These are phyloP conservation scores for Parasitella parasitica DNA, from an alignment of 371 early-diverging fungal genomes.

Conservation along the genomic window DNA sequence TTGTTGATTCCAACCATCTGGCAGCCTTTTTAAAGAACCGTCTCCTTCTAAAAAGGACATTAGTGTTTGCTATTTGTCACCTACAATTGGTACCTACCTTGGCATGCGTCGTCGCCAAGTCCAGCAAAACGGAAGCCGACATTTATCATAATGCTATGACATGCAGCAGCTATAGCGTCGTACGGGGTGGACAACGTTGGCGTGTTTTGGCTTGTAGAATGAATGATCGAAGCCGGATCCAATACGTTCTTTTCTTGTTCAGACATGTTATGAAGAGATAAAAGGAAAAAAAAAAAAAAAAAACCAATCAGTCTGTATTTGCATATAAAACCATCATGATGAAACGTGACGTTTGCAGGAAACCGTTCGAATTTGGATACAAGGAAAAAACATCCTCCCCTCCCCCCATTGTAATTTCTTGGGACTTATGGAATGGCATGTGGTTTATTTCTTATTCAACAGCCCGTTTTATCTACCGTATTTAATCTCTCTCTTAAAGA, in stretches of 20 bases:
- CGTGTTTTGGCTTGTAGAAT: slow-evolving; percentile 20
- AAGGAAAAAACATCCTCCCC: background rate
- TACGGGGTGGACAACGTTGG: slow-evolving; percentile 41
- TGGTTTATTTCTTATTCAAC: background rate
- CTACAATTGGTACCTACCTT: slow-evolving; percentile 27
- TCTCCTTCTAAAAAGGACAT: slow-evolving; percentile 31
- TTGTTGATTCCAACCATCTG: slow-evolving; percentile 57
- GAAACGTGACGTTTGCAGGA: slow-evolving; percentile 1
- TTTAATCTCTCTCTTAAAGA: background rate
- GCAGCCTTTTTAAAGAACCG: slow-evolving; percentile 37
- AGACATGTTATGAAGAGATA: background rate
- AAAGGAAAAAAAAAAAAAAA: slow-evolving; percentile 1
- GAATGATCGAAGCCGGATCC: slow-evolving; percentile 43
- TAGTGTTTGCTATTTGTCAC: background rate
- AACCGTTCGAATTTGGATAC: background rate
- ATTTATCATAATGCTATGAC: slow-evolving; percentile 60
- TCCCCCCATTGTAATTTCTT: background rate
- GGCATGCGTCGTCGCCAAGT: slow-evolving; percentile 61
- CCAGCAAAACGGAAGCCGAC: slow-evolving; percentile 65
- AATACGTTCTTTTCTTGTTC: slow-evolving; percentile 19
- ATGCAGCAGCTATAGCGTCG: slow-evolving; percentile 57
- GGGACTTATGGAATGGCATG: slow-evolving; percentile 1
- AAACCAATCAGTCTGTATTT: background rate
- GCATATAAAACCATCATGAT: background rate
- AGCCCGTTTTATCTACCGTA: slow-evolving; percentile 10